These are phyloP conservation scores for Lepidium didymum DNA, from an alignment of 345 rosid species.

Conservation along the genomic window DNA sequence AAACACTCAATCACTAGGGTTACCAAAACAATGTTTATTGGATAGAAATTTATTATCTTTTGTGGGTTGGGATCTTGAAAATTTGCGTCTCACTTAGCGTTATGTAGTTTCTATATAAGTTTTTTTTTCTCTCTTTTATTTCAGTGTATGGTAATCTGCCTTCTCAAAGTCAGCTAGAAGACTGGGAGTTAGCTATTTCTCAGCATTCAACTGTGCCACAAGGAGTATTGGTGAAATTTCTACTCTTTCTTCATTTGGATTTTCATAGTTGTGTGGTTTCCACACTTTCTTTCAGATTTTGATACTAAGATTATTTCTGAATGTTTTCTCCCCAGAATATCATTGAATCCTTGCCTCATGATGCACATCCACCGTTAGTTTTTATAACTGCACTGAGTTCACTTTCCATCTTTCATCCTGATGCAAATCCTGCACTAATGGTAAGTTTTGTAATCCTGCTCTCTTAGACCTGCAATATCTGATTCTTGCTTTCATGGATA, in stretches of 20 bases:
- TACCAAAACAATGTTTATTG: too few species aligned
- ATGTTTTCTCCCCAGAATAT: constrained; percentile 56
- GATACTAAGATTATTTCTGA: background rate
- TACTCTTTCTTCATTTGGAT: background rate
- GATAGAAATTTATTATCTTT: background rate
- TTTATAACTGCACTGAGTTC: constrained; percentile 81
- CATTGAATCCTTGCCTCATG: constrained; percentile 87
- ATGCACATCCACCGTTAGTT: constrained; percentile 83
- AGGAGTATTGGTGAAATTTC: constrained; percentile 57
- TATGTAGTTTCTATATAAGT: background rate
- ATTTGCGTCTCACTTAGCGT: background rate
- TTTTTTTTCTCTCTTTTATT: background rate
- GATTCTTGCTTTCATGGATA: background rate
- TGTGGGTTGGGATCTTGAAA: background rate
- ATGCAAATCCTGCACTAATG: constrained; percentile 85
- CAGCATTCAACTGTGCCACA: constrained; percentile 95
- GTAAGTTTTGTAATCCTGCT: constrained; percentile 34
- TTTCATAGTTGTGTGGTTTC: background rate
- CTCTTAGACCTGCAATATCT: background rate
- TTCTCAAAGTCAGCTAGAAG: constrained; percentile 62
- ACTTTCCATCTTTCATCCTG: constrained; percentile 85
- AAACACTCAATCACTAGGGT: too few species aligned
- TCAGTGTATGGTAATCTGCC: constrained; percentile 84
- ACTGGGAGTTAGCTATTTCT: constrained; percentile 77
- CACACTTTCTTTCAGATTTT: background rate